phyloP scores from a whole-genome alignment of 306 rosid species.

The Glycyrrhiza uralensis region DNA sequence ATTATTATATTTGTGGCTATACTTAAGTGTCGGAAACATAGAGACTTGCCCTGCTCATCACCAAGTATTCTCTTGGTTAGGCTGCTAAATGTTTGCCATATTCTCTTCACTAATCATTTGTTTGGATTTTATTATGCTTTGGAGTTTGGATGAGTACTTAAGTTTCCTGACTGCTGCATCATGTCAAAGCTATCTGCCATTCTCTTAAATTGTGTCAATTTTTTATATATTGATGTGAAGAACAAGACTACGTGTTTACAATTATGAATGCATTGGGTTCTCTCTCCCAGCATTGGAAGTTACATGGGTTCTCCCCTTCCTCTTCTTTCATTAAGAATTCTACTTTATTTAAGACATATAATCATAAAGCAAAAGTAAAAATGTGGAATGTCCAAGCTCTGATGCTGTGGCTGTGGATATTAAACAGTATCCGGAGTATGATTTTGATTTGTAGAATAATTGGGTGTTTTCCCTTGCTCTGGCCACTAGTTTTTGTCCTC shows the following conservation, averaged over 20 bases:
- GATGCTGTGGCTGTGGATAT: not conserved
- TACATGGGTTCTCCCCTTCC: not conserved
- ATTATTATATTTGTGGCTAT: not conserved
- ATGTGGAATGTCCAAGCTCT: not conserved
- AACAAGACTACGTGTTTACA: not conserved
- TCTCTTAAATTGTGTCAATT: not conserved
- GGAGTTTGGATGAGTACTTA: not conserved
- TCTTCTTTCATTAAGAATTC: not conserved
- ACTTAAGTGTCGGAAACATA: not conserved
- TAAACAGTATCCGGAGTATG: not conserved
- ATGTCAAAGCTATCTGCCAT: not conserved
- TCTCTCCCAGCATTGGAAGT: not conserved
- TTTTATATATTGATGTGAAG: not conserved
- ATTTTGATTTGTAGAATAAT: not conserved
- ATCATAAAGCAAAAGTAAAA: not conserved
- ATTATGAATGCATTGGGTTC: not conserved
- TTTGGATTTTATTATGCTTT: not conserved
- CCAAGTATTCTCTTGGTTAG: conserved; percentile 3
- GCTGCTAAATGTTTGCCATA: not conserved
- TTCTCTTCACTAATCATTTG: not conserved
- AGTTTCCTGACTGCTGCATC: not conserved
- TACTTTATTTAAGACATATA: not conserved
- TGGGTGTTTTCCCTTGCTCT: not conserved
- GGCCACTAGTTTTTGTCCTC: not conserved
- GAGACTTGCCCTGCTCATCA: not conserved